phyloP scores from a whole-genome alignment of 305 asterid genomes.

The Solanum hybrid region DNA sequence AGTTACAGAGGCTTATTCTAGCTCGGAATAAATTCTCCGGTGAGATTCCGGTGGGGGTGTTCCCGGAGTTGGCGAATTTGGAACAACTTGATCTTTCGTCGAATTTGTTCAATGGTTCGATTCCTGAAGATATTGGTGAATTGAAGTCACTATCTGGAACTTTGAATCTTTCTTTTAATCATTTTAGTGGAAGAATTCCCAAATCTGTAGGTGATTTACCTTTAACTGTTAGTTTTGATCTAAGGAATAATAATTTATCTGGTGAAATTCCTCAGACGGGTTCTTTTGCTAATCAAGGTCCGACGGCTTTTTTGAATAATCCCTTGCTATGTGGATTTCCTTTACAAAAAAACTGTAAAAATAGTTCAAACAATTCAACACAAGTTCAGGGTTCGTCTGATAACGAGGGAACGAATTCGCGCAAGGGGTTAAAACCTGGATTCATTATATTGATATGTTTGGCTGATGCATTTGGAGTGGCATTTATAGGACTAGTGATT shows the following conservation, averaged over 20 bases:
- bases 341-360: slow-evolving; percentile 60
- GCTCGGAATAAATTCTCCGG: slow-evolving; percentile 61
- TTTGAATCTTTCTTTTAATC: slow-evolving; percentile 65
- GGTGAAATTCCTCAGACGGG: slow-evolving; percentile 95
- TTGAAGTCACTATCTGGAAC: slow-evolving; percentile 73
- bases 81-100: slow-evolving; percentile 75
- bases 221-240: slow-evolving; percentile 80
- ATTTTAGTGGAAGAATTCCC: slow-evolving; percentile 60
- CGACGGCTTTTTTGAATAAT: slow-evolving; percentile 77
- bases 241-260: slow-evolving; percentile 53
- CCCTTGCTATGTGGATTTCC: slow-evolving; percentile 88
- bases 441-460: slow-evolving; percentile 60
- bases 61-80: slow-evolving; percentile 75
- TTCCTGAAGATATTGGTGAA: slow-evolving; percentile 77
- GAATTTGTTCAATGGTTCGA: slow-evolving; percentile 50
- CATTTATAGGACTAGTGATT: slow-evolving; percentile 55
- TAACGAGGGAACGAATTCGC: slow-evolving; percentile 15
- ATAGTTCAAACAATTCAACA: slow-evolving; percentile 26
- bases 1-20: slow-evolving; percentile 65
- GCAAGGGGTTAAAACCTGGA: slow-evolving; percentile 68
- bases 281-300: slow-evolving; percentile 81
- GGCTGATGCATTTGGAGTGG: slow-evolving; percentile 75
- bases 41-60: slow-evolving; percentile 55
- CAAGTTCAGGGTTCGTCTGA: slow-evolving; percentile 19
- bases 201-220: slow-evolving; percentile 70